Percentiles rank a stretch among this genome's conserved stretches.
Evolutionary conservation across 1,284 basidiomycete genomes (phyloP).

Genomic region (Austroboletus rostrupii): DNA sequence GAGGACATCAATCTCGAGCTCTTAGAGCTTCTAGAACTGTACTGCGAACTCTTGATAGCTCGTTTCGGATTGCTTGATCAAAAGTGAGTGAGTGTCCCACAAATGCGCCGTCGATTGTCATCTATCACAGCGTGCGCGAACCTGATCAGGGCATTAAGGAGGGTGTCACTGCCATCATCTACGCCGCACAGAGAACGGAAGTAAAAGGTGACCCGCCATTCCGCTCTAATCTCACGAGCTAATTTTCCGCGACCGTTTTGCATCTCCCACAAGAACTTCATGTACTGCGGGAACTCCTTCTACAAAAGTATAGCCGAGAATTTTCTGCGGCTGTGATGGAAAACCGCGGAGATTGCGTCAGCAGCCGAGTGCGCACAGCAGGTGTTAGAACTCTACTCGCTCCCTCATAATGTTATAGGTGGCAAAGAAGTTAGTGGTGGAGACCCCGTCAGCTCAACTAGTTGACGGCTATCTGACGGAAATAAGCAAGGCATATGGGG

Average conservation of each 20-base stretch:
- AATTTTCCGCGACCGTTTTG: slow-evolving; percentile 3
- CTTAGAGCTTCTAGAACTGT: slow-evolving; percentile 89
- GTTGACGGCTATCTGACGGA: slow-evolving; percentile 87
- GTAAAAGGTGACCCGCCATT: slow-evolving; percentile 64
- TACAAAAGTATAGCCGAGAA: slow-evolving; percentile 90
- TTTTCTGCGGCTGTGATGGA: slow-evolving; percentile 80
- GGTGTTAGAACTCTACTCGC: too few species aligned
- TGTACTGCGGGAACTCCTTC: slow-evolving; percentile 85
- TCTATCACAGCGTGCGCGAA: slow-evolving; percentile 57
- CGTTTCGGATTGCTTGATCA: slow-evolving; percentile 90
- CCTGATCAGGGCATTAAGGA: slow-evolving; percentile 81
- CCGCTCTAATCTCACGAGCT: slow-evolving; percentile 2
- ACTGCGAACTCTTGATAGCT: slow-evolving; percentile 88
- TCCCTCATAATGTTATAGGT: slow-evolving; percentile 42
- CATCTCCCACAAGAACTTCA: slow-evolving; percentile 67
- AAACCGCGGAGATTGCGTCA: slow-evolving; percentile 76
- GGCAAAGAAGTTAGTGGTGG: slow-evolving; percentile 64
- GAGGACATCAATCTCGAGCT: slow-evolving; percentile 86
- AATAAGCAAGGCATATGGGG: slow-evolving; percentile 83
- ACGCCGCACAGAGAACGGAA: slow-evolving; percentile 88
- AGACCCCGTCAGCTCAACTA: slow-evolving; percentile 68
- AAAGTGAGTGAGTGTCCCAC: slow-evolving; percentile 45
- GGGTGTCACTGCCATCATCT: slow-evolving; percentile 77
- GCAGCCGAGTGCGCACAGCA: slow-evolving; percentile 59
- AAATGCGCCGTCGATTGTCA: not conserved